Conservation (phyloP, 106 monocot species). For the Chionographis japonica region DNA sequence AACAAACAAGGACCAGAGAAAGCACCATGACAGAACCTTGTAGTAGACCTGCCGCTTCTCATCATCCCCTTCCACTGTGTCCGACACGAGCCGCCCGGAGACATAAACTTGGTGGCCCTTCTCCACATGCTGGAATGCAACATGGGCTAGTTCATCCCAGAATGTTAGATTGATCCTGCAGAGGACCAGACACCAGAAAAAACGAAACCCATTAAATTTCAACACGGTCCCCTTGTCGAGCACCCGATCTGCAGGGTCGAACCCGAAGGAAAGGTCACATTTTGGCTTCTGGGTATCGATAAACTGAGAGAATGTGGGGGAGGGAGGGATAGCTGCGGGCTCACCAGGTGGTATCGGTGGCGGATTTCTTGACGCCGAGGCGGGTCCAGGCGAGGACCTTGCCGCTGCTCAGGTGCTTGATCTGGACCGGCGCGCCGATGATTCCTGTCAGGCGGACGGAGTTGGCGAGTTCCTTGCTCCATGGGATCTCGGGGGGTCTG, state of each 20-base stretch:
- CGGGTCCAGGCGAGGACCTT: constrained; percentile 76
- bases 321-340: not conserved
- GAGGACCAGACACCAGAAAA: not conserved
- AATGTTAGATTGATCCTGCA: constrained; percentile 82
- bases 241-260: not conserved
- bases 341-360: constrained; percentile 64
- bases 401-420: constrained; percentile 69
- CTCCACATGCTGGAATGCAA: constrained; percentile 76
- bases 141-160: constrained; percentile 89
- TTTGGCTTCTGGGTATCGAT: not conserved
- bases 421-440: constrained; percentile 57
- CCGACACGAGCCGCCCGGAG: constrained; percentile 69
- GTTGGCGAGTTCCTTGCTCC: constrained; percentile 74
- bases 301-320: not conserved
- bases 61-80: constrained; percentile 58
- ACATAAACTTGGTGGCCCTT: constrained; percentile 76
- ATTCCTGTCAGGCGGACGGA: constrained; percentile 61
- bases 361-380: constrained; percentile 60
- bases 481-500: constrained; percentile 46
- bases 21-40: constrained; percentile 50
- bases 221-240: not conserved
- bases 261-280: not conserved
- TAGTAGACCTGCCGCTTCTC: constrained; percentile 58
- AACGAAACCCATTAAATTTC: not conserved
- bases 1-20: not conserved